phyloP scores from a whole-genome alignment of 1,284 basidiomycete species.

The Erythrobasidium hasegawianum region DNA sequence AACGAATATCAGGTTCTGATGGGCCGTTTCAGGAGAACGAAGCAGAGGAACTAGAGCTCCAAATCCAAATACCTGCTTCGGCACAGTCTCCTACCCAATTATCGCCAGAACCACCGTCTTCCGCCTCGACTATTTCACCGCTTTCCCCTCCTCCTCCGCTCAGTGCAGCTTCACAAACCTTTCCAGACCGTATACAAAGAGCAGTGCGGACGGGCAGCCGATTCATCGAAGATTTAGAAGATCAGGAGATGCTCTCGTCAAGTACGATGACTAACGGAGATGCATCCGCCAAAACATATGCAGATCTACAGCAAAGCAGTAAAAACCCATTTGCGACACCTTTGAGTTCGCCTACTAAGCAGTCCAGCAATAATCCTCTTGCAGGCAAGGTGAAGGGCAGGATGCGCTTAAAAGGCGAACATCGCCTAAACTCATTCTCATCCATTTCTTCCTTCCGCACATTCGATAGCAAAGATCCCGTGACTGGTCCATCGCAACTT shows the following conservation, averaged over 20 bases:
- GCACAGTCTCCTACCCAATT: neutral
- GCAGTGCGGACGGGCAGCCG: constrained; percentile 32
- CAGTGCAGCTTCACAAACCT: constrained; percentile 3
- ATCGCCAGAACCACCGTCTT: neutral
- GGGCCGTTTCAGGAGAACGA: constrained; percentile 5
- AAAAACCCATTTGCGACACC: constrained; percentile 14
- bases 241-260: constrained; percentile 23
- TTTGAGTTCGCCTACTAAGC: constrained; percentile 15
- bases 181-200: constrained; percentile 28
- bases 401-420: constrained; percentile 4
- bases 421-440: neutral
- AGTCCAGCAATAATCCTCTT: neutral
- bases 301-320: constrained; percentile 1
- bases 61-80: neutral
- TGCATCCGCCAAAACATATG: constrained; percentile 3
- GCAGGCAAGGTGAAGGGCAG: neutral
- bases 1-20: neutral
- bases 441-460: constrained; percentile 3
- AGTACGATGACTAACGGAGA: neutral
- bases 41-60: constrained; percentile 25
- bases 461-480: constrained; percentile 1
- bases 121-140: neutral
- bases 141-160: neutral
- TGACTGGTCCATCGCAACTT: neutral
- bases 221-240: constrained; percentile 35